Conservation (phyloP, 306 rosid species). For the Fragaria ananassa region DNA sequence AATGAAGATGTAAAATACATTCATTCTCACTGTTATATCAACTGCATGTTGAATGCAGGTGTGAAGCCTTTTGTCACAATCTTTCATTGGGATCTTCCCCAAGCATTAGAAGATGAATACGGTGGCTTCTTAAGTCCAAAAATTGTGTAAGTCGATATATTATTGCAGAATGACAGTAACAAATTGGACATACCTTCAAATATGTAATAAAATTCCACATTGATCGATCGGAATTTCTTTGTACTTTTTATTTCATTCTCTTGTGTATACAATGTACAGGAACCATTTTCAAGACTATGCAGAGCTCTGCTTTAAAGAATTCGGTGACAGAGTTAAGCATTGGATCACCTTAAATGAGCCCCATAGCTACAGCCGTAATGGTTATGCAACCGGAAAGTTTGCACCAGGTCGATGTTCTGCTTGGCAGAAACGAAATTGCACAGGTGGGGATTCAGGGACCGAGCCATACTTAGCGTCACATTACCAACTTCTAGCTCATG, state of each 20-base stretch:
- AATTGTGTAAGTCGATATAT: conserved; percentile 6
- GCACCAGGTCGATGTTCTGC: conserved; percentile 45
- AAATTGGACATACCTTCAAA: background rate
- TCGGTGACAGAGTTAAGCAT: conserved; percentile 40
- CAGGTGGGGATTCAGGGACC: conserved; percentile 54
- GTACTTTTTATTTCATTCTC: background rate
- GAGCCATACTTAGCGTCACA: conserved; percentile 66
- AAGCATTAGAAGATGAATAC: conserved; percentile 11
- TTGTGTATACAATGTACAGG: conserved; percentile 14
- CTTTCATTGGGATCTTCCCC: conserved; percentile 20
- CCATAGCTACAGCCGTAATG: conserved; percentile 7
- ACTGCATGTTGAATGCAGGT: conserved; percentile 5
- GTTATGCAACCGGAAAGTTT: conserved; percentile 23
- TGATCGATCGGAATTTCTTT: background rate
- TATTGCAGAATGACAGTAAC: background rate
- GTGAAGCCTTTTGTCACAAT: conserved; percentile 8
- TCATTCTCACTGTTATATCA: background rate
- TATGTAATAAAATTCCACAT: background rate
- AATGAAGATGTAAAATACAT: background rate
- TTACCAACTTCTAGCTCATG: conserved; percentile 58
- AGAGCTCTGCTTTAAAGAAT: conserved; percentile 37
- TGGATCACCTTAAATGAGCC: conserved; percentile 55
- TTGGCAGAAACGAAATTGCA: conserved; percentile 49
- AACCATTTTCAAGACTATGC: conserved; percentile 31
- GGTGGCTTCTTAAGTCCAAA: conserved; percentile 10